Evolutionary conservation across 345 rosid species (phyloP), one percentile per base, ranked within the genome.

Genomic region (Syzygium aqueum): DNA sequence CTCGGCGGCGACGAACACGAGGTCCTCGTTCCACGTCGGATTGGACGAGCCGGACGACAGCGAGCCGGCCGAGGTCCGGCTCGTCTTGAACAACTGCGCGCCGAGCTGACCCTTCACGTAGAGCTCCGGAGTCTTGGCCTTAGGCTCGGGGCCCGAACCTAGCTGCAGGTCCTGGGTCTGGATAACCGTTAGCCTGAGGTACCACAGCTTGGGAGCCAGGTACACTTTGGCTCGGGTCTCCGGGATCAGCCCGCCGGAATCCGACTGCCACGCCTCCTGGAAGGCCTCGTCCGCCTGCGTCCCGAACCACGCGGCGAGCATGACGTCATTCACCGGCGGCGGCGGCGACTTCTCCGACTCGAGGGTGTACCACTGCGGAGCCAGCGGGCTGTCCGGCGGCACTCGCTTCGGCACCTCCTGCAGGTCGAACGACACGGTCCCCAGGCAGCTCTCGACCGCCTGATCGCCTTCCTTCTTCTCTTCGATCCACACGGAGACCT

Each of bases 181-280:
- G 95, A 96, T 96, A 61, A 96, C 98, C 98, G 98, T 97, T 94
- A 97, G 86, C 87, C 98, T 92, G 95, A 97, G 89, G 91, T 96
- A 97, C 99, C 99, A 97, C 46, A 97, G 96, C 92, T 94, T 97
- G 11, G 99, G 98, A 30, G 99, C 96, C 84, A 97, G 86, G 88
- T 96, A 97, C 16, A 97, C 98, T 86, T 97, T 97, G 61, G 98
- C 95, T 85, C 98, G 92, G 86, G 98, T 97, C 94, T 97, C 98
- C 80, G 94, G 95, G 23, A 94, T 92, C 88, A 96, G 88, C 54
- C 99, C 99, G n/a, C 98, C 98, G 83, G 98, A 97, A 87, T 97
- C 98, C 53, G 98, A 95, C 67, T 95, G 99, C 99, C 99, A 97
- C 3, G 99, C 98, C 88, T 97, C 99, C 88, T 95, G 99, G 80